Evolutionary conservation across 169 alveolate species (phyloP), one percentile per base, ranked within the genome.

Genomic region (Theileria equi): DNA sequence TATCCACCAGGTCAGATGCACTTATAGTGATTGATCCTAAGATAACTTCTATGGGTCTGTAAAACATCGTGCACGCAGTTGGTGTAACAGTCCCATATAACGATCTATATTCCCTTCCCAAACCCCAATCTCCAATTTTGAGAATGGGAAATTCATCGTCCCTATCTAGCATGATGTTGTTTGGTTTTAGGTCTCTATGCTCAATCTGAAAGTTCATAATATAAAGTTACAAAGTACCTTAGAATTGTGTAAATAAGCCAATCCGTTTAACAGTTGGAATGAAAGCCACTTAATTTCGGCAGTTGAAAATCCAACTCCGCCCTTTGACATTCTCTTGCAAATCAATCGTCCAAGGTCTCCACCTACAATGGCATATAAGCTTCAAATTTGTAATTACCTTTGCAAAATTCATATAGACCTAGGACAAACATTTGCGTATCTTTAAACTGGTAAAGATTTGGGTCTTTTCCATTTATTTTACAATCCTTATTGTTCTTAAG

Each of bases 221-320:
- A 13, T 7, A 3, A n/a, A 23, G 10, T 29, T 13, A 40, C 1
- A 60, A 21, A 77, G 49, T 66, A 89, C 93, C 77, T 88, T 93
- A 58, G 94, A 91, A 57, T 90, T 91, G 79, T 97, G 99, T 54
- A 98, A 93, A 80, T 93, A 95, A 4, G 96, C 97, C 44, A 95
- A 82, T 26, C 99, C 99, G 66, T 95, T 93, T 63, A 97, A 81
- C 17, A 97, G 89, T 77, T 97, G 98, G 62, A 93, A 95, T 6
- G 96, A 86, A 68, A 92, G 90, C 68, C 89, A 77, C 76, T 94
- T 93, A 8, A 92, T 93, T 52, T 88, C 93, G 2, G 40, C 44
- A 31, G 85, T 72, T 34, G 92, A 59, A 53, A 88, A 60, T 5
- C 94, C 94, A 23, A 82, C 78, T 34, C 59, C 72, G 29, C 65